A percentile compares a stretch with the other conserved stretches of the same genome.
These are phyloP conservation scores for Yamadazyma scolyti DNA, from an alignment of 805 yeast genomes.

Conservation along the genomic window DNA sequence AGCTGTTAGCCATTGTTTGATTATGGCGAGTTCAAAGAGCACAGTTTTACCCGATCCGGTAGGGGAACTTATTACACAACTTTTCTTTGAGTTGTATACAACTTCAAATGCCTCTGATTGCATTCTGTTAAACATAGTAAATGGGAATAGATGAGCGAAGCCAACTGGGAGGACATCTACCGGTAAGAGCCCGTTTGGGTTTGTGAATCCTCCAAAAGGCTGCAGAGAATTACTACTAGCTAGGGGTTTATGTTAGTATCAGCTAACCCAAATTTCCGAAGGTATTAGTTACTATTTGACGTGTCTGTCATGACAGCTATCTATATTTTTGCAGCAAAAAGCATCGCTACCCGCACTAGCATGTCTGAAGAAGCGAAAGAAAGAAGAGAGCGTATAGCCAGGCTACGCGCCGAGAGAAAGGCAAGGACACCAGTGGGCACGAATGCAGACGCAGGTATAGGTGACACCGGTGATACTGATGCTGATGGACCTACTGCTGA, in stretches of 20 bases:
- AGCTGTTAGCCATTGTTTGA: slow-evolving; percentile 26
- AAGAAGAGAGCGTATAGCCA: slow-evolving; percentile 10
- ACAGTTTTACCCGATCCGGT: slow-evolving; percentile 62
- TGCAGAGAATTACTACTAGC: not conserved
- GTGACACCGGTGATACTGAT: slow-evolving; percentile 1
- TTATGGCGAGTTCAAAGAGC: slow-evolving; percentile 49
- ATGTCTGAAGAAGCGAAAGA: slow-evolving; percentile 10
- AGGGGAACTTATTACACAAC: slow-evolving; percentile 51
- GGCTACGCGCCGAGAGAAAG: slow-evolving; percentile 8
- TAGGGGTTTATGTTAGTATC: not conserved
- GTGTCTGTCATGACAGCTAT: not conserved
- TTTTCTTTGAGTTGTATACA: slow-evolving; percentile 31
- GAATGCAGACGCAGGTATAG: not conserved
- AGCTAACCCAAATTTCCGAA: not conserved
- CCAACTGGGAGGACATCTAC: not conserved
- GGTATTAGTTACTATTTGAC: not conserved
- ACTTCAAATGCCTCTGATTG: not conserved
- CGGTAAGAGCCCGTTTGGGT: not conserved
- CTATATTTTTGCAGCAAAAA: too few relatives aligned
- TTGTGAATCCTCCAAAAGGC: not conserved
- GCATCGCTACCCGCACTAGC: too few relatives aligned
- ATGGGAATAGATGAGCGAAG: not conserved
- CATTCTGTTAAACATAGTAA: not conserved
- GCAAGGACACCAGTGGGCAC: slow-evolving; percentile 1
- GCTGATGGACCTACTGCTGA: not conserved